Percentiles rank a stretch among this genome's conserved stretches.
phyloP scores from a whole-genome alignment of 2,329 filamentous ascomycete species.

The Cadophora sp. region DNA sequence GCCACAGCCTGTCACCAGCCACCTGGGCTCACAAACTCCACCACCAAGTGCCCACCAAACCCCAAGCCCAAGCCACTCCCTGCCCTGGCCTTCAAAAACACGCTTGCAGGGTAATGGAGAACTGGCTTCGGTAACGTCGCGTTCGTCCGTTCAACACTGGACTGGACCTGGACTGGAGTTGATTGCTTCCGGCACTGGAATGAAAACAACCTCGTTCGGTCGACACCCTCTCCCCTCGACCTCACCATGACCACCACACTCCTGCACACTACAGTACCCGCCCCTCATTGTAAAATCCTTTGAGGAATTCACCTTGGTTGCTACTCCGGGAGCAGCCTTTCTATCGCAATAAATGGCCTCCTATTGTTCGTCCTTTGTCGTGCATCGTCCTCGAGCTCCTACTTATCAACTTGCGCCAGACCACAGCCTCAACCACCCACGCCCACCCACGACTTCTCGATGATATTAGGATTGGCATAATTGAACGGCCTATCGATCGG shows the following conservation, averaged over 20 bases:
- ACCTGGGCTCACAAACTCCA: background rate
- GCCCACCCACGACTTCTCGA: slow-evolving; percentile 19
- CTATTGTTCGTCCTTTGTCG: slow-evolving; percentile 33
- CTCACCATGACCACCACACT: slow-evolving; percentile 20
- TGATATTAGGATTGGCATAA: slow-evolving; percentile 22
- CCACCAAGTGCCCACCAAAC: background rate
- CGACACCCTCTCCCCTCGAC: background rate
- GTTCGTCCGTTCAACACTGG: too few relatives aligned
- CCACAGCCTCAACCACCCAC: slow-evolving; percentile 17
- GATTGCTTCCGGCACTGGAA: slow-evolving; percentile 18
- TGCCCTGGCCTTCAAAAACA: background rate
- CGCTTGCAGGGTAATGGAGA: slow-evolving; percentile 3
- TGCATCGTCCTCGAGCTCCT: slow-evolving; percentile 33
- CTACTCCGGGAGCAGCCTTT: slow-evolving; percentile 28
- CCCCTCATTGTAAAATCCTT: slow-evolving; percentile 19
- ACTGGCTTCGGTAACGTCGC: slow-evolving; percentile 17
- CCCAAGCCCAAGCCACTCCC: background rate
- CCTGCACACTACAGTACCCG: slow-evolving; percentile 14
- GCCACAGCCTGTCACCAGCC: background rate
- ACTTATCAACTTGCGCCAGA: slow-evolving; percentile 32
- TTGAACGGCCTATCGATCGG: slow-evolving; percentile 17
- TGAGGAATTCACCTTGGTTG: slow-evolving; percentile 28
- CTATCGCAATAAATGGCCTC: slow-evolving; percentile 35
- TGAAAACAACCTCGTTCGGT: slow-evolving; percentile 27
- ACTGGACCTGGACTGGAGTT: too few relatives aligned